Evolutionary conservation across 208 protist genomes (phyloP), one percentile per base, ranked within the genome.

Genomic region (Crithidia sp.): DNA sequence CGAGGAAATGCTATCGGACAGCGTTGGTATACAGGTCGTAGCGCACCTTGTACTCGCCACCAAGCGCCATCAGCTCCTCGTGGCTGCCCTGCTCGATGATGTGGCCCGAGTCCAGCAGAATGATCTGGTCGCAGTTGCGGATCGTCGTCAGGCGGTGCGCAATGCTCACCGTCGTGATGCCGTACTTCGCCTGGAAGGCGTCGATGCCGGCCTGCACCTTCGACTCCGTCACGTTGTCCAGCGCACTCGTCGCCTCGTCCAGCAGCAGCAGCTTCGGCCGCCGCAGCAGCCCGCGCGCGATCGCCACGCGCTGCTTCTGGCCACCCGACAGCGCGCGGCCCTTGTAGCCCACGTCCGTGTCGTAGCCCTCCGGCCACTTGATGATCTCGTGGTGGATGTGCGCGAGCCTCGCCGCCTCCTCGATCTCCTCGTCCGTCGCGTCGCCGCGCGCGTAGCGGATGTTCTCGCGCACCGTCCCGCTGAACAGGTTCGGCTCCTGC

Each of bases 401-500:
- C 17, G 86, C 82, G 5, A 88, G 57, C 53, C 65, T 76, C 12
- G 82, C 82, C 2, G 85, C 85, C 71, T 82, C 74, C 50, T 87
- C 76, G 17, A 94, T 71, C 61, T 96, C 81, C 58, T 87, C 83
- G 63, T 92, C 88, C 4, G 76, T 89, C 10, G 88, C 83, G 49
- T 76, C 83, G 10, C 61, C 67, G 47, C 55, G 71, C 7, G 84
- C 59, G 84, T 98, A 97, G 53, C 74, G 78, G 69, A 98, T 98
- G 82, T 99, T 99, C 37, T 98, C 86, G 39, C 81, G 77, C 39
- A 99, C 85, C 17, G 90, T 96, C 13, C 85, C 90, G 37, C 77
- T 85, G 81, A 98, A 99, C 7, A 98, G 87, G 45, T 92, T 81
- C n/a, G 92, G 92, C 73, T 96, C 89, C 82, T 96, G 90, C 74